These are phyloP conservation scores for Rhizophagus clarus DNA, from an alignment of 192 early-diverging fungal genomes.

Conservation along the genomic window DNA sequence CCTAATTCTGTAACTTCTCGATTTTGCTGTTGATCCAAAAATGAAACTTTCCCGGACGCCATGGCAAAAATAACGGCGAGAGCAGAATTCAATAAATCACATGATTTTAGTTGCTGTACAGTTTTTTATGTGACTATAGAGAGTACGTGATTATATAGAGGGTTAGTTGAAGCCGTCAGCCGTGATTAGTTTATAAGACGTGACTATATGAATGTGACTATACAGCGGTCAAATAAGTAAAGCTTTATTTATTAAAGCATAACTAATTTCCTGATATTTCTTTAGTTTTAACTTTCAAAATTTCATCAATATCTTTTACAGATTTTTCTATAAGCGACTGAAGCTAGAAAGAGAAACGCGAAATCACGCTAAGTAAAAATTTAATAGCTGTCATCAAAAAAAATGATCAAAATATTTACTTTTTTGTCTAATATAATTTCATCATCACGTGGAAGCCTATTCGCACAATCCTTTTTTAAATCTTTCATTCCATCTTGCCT, in stretches of 20 bases:
- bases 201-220: too few relatives aligned
- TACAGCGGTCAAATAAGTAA: too few relatives aligned
- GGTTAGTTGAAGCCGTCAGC: too few relatives aligned
- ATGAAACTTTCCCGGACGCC: neutral
- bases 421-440: constrained; percentile 58
- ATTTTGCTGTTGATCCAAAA: neutral
- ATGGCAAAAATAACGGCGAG: neutral
- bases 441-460: constrained; percentile 57
- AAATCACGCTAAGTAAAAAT: neutral
- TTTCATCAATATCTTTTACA: constrained; percentile 63
- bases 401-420: constrained; percentile 37
- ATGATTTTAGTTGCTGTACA: too few relatives aligned
- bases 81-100: too few relatives aligned
- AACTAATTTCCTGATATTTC: constrained; percentile 57
- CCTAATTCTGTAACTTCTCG: constrained; percentile 2
- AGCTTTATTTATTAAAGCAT: too few relatives aligned
- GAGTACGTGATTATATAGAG: too few relatives aligned
- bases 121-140: too few relatives aligned
- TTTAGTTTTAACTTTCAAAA: constrained; percentile 67
- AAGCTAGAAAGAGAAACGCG: constrained; percentile 40
- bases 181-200: too few relatives aligned
- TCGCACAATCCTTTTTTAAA: constrained; percentile 65
- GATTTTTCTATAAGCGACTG: constrained; percentile 67
- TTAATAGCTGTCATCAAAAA: neutral
- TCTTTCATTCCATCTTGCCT: constrained; percentile 77